Evolutionary conservation across 2,329 filamentous ascomycete genomes (phyloP).

Genomic region (Aspergillus sp.): DNA sequence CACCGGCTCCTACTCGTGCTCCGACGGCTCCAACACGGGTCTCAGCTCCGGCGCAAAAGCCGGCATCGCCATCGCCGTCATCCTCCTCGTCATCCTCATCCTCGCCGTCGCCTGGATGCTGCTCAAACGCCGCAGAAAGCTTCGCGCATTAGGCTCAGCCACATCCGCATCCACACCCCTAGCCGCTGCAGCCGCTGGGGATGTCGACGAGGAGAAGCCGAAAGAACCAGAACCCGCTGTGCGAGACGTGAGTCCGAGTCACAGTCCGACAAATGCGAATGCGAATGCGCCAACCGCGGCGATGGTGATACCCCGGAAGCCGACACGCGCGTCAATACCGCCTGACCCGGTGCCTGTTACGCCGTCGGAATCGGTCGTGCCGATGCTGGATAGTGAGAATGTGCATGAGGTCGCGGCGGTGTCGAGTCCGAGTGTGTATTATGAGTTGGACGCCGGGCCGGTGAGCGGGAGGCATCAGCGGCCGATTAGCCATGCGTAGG

Average conservation of each 20-base stretch:
- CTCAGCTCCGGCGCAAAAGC: conserved; percentile 23
- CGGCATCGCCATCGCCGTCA: conserved; percentile 33
- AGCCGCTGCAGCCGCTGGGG: neutral
- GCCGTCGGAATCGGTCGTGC: conserved; percentile 11
- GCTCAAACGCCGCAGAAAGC: conserved; percentile 9
- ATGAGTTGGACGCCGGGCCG: conserved; percentile 17
- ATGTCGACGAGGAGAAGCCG: neutral
- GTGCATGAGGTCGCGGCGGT: conserved; percentile 14
- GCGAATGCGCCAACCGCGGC: no score
- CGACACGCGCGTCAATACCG: conserved; percentile 5
- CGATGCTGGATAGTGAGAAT: conserved; percentile 18
- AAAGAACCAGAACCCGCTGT: no score
- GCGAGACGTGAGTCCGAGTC: no score
- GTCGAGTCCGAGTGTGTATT: conserved; percentile 1
- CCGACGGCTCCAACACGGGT: conserved; percentile 2
- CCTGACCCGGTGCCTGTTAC: neutral
- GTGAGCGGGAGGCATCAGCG: conserved; percentile 12
- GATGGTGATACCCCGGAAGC: conserved; percentile 7
- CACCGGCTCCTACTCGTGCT: conserved; percentile 15
- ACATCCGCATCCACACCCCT: no score
- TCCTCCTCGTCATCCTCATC: conserved; percentile 28
- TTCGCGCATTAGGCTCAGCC: neutral
- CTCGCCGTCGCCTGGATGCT: conserved; percentile 13
- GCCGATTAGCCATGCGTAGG: conserved; percentile 11
- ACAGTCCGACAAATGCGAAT: no score